Conservation (phyloP, 140 eudicot species). For the Bidens hawaiensis region DNA sequence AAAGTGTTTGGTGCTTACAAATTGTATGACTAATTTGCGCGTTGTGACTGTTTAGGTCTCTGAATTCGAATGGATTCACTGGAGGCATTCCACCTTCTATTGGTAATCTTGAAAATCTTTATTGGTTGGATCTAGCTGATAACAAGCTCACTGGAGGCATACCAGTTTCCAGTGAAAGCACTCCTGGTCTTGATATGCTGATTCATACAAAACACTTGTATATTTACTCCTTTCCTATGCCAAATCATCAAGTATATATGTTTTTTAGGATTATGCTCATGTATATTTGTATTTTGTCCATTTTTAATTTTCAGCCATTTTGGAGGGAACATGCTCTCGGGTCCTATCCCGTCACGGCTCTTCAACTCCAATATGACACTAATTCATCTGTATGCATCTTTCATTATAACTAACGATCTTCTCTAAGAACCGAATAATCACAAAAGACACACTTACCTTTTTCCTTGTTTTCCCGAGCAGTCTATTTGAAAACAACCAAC, state of each 20-base stretch:
- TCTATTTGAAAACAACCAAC: slow-evolving; percentile 70
- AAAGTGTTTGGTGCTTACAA: neutral
- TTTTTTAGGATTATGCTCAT: neutral
- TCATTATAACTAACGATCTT: neutral
- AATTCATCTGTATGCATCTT: slow-evolving; percentile 76
- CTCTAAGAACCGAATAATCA: too few species aligned
- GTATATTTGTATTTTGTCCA: neutral
- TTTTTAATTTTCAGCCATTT: slow-evolving; percentile 76
- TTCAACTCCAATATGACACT: slow-evolving; percentile 53
- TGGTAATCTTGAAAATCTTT: slow-evolving; percentile 56
- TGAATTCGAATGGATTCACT: slow-evolving; percentile 54
- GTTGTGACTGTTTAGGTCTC: slow-evolving; percentile 49
- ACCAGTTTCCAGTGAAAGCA: slow-evolving; percentile 61
- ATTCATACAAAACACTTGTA: slow-evolving; percentile 68
- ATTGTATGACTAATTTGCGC: neutral
- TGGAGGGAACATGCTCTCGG: slow-evolving; percentile 65
- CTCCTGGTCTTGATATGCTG: slow-evolving; percentile 88
- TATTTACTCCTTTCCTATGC: slow-evolving; percentile 17
- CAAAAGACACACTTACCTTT: slow-evolving; percentile 1
- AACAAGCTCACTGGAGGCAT: slow-evolving; percentile 57
- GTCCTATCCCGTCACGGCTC: slow-evolving; percentile 49
- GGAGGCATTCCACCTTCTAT: slow-evolving; percentile 76
- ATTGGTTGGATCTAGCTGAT: slow-evolving; percentile 83
- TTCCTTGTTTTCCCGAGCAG: slow-evolving; percentile 32
- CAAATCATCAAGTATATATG: neutral